phyloP scores from a whole-genome alignment of 2,329 filamentous ascomycete species.

The Apiospora koreana region DNA sequence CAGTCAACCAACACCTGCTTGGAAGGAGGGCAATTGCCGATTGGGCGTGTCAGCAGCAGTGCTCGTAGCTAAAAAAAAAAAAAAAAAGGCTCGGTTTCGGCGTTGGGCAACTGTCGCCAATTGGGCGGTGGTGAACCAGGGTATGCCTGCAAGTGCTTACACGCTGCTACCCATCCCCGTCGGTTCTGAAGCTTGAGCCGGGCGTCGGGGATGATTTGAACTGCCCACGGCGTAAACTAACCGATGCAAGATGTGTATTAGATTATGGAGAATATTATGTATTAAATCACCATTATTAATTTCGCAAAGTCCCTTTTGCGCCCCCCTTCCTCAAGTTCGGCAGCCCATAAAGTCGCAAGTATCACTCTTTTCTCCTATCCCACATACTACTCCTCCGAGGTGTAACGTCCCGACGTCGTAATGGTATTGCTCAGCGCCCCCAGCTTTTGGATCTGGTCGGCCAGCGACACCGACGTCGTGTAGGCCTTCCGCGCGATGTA shows the following conservation, averaged over 20 bases:
- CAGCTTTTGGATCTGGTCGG: slow-evolving; percentile 38
- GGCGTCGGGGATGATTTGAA: too few species aligned
- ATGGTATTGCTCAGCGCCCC: slow-evolving; percentile 10
- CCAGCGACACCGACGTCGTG: slow-evolving; percentile 39
- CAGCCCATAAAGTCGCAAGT: not conserved
- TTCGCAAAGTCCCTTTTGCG: not conserved
- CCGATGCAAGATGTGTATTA: not conserved
- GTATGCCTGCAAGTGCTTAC: not conserved
- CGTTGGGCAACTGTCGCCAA: too few species aligned
- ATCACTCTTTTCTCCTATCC: too few species aligned
- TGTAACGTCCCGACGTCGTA: not conserved
- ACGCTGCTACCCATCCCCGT: not conserved
- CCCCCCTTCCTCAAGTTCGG: too few species aligned
- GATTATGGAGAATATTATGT: not conserved
- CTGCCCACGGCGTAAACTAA: too few species aligned
- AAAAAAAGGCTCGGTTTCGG: too few species aligned
- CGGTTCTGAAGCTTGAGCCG: not conserved
- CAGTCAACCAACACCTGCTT: not conserved
- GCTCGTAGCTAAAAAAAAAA: too few species aligned
- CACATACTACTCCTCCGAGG: not conserved
- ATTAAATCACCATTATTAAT: not conserved
- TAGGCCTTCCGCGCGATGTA: slow-evolving; percentile 29
- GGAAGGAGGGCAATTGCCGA: not conserved
- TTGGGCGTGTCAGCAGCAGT: too few species aligned
- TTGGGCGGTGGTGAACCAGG: too few species aligned